phyloP scores from a whole-genome alignment of 768 basidiomycete genomes.

The Podaxis sp. region DNA sequence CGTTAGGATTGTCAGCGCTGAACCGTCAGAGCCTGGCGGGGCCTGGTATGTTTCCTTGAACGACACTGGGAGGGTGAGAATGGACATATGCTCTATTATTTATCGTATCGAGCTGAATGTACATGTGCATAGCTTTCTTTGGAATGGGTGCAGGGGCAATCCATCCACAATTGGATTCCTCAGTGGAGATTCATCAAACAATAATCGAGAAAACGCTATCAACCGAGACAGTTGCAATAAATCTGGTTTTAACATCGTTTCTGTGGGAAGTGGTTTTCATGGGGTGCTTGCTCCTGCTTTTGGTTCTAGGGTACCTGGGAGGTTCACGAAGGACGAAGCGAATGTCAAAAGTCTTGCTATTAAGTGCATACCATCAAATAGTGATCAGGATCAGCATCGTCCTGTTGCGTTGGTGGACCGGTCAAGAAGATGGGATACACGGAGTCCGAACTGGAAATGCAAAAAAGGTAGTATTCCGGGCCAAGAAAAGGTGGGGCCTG shows the following conservation, averaged over 20 bases:
- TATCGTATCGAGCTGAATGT: not conserved
- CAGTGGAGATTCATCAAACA: conserved; percentile 8
- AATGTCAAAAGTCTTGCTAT: too few relatives aligned
- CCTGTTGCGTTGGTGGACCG: too few relatives aligned
- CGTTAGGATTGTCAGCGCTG: not conserved
- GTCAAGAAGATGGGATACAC: too few relatives aligned
- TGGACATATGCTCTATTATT: not conserved
- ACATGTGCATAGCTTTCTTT: not conserved
- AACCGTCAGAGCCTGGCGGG: not conserved
- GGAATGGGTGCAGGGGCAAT: conserved; percentile 1
- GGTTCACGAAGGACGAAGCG: too few relatives aligned
- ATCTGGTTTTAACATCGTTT: too few relatives aligned
- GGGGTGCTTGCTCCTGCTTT: too few relatives aligned
- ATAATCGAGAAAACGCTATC: not conserved
- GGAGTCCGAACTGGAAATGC: not conserved
- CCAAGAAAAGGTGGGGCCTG: not conserved
- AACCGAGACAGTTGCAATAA: too few relatives aligned
- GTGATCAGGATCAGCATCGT: too few relatives aligned
- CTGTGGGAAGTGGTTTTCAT: too few relatives aligned
- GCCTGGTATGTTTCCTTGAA: not conserved
- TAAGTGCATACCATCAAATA: too few relatives aligned
- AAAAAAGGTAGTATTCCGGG: not conserved
- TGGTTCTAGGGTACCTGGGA: too few relatives aligned
- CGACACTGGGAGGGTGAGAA: not conserved
- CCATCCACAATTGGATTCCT: conserved; percentile 1